phyloP scores from a whole-genome alignment of 164 flowering plant species.

The Magnolia changhungtana region DNA sequence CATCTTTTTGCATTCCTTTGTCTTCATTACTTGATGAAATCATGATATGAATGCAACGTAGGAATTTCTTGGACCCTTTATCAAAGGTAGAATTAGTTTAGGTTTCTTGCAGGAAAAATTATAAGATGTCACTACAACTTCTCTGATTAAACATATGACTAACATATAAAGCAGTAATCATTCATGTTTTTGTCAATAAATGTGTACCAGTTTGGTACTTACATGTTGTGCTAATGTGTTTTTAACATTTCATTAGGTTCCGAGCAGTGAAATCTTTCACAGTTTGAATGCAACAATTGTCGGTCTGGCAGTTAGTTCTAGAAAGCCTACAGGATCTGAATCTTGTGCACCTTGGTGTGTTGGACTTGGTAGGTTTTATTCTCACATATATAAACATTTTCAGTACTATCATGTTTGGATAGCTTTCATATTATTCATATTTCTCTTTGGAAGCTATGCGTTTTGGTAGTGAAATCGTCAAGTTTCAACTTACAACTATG shows the following conservation, averaged over 20 bases:
- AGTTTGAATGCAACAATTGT: conserved; percentile 88
- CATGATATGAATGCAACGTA: not conserved
- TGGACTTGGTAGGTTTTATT: conserved; percentile 68
- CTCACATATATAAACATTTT: not conserved
- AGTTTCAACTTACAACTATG: no score
- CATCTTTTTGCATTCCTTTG: not conserved
- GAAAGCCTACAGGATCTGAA: conserved; percentile 32
- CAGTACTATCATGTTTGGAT: no score
- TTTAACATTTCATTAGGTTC: conserved; percentile 43
- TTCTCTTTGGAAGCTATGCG: no score
- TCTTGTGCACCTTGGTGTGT: conserved; percentile 48
- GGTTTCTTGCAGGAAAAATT: not conserved
- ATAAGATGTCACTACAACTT: not conserved
- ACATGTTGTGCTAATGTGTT: not conserved
- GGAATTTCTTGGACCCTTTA: not conserved
- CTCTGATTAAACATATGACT: not conserved
- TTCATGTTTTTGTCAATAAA: not conserved
- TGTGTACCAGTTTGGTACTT: not conserved
- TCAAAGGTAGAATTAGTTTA: not conserved
- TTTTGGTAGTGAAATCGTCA: no score
- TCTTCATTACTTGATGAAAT: not conserved
- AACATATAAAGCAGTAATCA: not conserved
- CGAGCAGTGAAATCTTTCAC: conserved; percentile 56
- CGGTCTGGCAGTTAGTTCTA: conserved; percentile 66
- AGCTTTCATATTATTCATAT: no score